These are phyloP conservation scores for Areca catechu DNA, from an alignment of 176 grass and related monocot species.

Conservation along the genomic window DNA sequence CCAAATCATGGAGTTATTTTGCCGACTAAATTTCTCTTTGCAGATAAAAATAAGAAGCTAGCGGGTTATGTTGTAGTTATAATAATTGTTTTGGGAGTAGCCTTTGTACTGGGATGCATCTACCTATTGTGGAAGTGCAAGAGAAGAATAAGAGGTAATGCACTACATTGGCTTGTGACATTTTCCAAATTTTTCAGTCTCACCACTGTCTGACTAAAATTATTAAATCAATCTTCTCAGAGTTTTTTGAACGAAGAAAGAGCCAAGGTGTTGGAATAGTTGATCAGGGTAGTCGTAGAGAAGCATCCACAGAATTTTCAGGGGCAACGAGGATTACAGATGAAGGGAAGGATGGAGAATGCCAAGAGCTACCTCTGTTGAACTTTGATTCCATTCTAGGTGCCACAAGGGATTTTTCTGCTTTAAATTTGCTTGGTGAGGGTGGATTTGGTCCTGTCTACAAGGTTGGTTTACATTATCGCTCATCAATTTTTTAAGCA, in stretches of 20 bases:
- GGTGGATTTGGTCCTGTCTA: constrained; percentile 86
- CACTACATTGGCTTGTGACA: background rate
- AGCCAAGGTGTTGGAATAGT: background rate
- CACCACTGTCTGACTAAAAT: too few species aligned
- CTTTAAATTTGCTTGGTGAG: constrained; percentile 62
- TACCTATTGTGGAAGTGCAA: constrained; percentile 36
- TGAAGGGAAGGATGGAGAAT: constrained; percentile 34
- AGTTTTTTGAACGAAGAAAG: background rate
- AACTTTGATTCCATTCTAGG: constrained; percentile 36
- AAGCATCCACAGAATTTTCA: constrained; percentile 27
- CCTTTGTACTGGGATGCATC: constrained; percentile 17
- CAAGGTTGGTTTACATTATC: constrained; percentile 35
- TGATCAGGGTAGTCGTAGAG: constrained; percentile 3
- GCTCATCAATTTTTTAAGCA: background rate
- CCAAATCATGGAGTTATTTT: too few species aligned
- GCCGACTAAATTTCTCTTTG: background rate
- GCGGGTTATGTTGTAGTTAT: background rate
- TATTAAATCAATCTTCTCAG: background rate
- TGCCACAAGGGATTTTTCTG: constrained; percentile 53
- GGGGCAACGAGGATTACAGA: constrained; percentile 21
- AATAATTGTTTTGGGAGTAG: constrained; percentile 10
- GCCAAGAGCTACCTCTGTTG: constrained; percentile 56
- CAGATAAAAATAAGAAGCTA: constrained; percentile 15
- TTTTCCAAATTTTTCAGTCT: too few species aligned
- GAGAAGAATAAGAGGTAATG: constrained; percentile 37